Percentiles rank a stretch among this genome's conserved stretches.
Evolutionary conservation across 257 asterid species (phyloP).

Genomic region (Nicotiana benthamiana): DNA sequence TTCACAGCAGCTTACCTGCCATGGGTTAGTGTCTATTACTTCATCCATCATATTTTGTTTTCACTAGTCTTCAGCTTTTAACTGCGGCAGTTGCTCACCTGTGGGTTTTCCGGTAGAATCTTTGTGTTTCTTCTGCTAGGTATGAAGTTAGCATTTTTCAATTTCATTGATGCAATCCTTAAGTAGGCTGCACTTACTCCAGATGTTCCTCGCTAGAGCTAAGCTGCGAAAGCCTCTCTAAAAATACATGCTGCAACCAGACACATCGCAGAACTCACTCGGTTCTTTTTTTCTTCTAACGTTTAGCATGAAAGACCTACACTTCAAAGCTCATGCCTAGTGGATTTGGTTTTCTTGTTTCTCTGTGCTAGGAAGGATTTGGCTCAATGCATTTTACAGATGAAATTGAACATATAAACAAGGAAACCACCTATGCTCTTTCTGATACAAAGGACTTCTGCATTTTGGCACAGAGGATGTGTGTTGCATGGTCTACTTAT

Average conservation of each 20-base stretch:
- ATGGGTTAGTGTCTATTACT: slow-evolving; percentile 59
- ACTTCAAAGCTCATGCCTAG: not conserved
- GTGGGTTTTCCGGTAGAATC: not conserved
- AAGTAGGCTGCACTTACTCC: not conserved
- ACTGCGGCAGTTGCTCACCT: not conserved
- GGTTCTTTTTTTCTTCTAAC: not conserved
- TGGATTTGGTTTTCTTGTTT: not conserved
- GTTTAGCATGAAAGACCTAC: not conserved
- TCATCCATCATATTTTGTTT: not conserved
- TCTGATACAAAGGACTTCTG: not conserved
- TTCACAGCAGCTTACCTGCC: slow-evolving; percentile 99
- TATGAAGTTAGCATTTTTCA: not conserved
- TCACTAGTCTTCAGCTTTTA: not conserved
- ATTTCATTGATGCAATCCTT: not conserved
- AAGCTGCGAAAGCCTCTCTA: not conserved
- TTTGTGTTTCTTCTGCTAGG: not conserved
- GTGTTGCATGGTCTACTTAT: not conserved
- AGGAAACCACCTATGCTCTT: not conserved
- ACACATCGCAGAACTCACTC: not conserved
- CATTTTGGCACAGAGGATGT: too few species aligned
- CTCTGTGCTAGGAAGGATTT: not conserved
- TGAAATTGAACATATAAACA: not conserved
- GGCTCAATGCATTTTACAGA: not conserved
- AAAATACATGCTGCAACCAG: not conserved
- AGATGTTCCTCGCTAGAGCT: not conserved